phyloP scores from a whole-genome alignment of 2,329 filamentous ascomycete genomes.

The Colletotrichum gloeosporioides region DNA sequence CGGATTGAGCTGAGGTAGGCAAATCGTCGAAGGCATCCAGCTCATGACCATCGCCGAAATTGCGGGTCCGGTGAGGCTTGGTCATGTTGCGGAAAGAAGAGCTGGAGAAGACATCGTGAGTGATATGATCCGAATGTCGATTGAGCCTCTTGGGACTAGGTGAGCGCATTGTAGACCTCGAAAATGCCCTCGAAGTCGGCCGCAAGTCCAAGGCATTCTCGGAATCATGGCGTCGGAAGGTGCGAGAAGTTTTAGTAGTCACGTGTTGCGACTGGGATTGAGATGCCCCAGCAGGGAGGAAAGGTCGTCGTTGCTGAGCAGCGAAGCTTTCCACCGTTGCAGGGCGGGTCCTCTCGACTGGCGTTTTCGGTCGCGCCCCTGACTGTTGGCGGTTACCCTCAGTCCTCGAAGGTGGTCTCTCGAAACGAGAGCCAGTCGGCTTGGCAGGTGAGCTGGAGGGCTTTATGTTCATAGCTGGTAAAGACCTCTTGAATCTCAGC shows the following conservation, averaged over 20 bases:
- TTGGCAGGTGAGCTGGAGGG: constrained; percentile 57
- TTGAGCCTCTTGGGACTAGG: constrained; percentile 60
- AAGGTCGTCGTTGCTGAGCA: constrained; percentile 69
- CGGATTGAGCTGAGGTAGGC: constrained; percentile 81
- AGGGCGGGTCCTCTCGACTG: constrained; percentile 65
- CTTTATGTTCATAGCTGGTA: constrained; percentile 59
- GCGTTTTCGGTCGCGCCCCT: constrained; percentile 71
- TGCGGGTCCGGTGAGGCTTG: constrained; percentile 54
- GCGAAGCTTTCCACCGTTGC: constrained; percentile 53
- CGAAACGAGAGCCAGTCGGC: constrained; percentile 50
- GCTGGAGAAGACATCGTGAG: constrained; percentile 16
- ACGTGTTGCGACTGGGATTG: constrained; percentile 80
- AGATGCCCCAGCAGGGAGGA: constrained; percentile 78
- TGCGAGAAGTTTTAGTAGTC: constrained; percentile 71
- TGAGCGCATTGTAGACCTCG: constrained; percentile 63
- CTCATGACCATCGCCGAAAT: constrained; percentile 92
- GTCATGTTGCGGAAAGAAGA: constrained; percentile 23
- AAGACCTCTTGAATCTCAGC: constrained; percentile 68
- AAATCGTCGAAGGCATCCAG: constrained; percentile 94
- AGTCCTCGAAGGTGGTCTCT: constrained; percentile 65
- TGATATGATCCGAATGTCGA: constrained; percentile 36
- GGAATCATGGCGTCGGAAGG: constrained; percentile 82
- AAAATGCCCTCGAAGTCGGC: constrained; percentile 62
- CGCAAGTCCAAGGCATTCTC: constrained; percentile 69
- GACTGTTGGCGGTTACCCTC: constrained; percentile 57